Base-by-base conservation (phyloP, 495 filamentous ascomycete species). In the Bathelium albidoporum region DNA sequence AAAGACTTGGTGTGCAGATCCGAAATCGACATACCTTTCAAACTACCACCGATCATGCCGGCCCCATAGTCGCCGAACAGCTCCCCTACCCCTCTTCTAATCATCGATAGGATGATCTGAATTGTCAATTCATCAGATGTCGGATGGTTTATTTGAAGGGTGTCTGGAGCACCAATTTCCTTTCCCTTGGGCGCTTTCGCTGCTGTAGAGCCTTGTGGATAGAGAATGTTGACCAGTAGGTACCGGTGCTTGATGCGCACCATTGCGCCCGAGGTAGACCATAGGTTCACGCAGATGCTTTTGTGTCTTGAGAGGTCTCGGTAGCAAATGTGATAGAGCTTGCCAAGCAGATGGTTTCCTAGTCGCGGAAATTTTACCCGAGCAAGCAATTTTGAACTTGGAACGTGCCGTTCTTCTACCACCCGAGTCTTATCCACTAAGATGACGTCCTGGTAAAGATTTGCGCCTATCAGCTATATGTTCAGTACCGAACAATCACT, bases 231-330 rank as follows among this genome's bases (percentile, higher is more conserved):
- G 60, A 97, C 81, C 32, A 97, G 83, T 43, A 98, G 85, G 72
- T 98, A 98, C 64, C 94, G 88, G 74, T 94, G 84, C 78, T 98
- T 98, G 66, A 96, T 78, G 70, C 94, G 90, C 64, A 97, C 94
- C 94, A 98, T 98, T n/a, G 20, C 24, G 20, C 2, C 5, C 7
- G 24, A 24, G 20, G 44, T 20, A 20, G 44, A 20, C 22, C 44
- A 5, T 5, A 41, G 16, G 7, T 7, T 41, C 7, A 16, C 7
- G 7, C 7, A 41, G 7, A 41, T 41, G 36, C 36, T n/a, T n/a
- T n/a, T n/a, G n/a, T n/a, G n/a, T n/a, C n/a, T n/a, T n/a, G n/a
- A n/a, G n/a, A n/a, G n/a, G n/a, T n/a, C n/a, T n/a, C n/a, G n/a
- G n/a, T n/a, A n/a, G n/a, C n/a, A n/a, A n/a, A n/a, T n/a, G n/a